phyloP scores from a whole-genome alignment of 371 early-diverging fungal species.

The Syncephalastrum sp. region DNA sequence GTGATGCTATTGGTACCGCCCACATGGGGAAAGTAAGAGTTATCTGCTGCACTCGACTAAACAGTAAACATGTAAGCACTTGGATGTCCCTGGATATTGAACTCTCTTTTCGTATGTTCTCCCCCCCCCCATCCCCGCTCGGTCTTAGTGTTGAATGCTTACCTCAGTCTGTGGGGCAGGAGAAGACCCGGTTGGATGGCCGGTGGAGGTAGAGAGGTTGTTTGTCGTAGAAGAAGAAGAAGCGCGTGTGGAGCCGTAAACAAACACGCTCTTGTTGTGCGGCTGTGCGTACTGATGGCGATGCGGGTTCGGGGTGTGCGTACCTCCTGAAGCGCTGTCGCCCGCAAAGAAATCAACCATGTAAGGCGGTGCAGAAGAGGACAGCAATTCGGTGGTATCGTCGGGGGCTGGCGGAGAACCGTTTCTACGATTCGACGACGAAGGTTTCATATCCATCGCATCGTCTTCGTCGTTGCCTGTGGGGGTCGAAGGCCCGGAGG shows the following conservation, averaged over 20 bases:
- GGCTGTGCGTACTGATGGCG: slow-evolving; percentile 9
- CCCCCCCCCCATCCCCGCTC: too few relatives aligned
- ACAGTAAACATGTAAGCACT: too few relatives aligned
- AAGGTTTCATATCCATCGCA: slow-evolving; percentile 5
- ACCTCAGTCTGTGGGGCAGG: too few relatives aligned
- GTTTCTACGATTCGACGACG: background rate
- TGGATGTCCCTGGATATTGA: too few relatives aligned
- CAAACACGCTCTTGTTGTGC: slow-evolving; percentile 24
- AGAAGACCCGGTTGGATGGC: too few relatives aligned
- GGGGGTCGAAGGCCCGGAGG: slow-evolving; percentile 1
- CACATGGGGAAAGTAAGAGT: slow-evolving; percentile 18
- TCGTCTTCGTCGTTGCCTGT: slow-evolving; percentile 5
- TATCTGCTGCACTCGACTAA: background rate
- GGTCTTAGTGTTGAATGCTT: too few relatives aligned
- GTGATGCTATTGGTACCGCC: slow-evolving; percentile 30
- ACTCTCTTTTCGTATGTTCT: too few relatives aligned
- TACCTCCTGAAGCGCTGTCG: slow-evolving; percentile 15
- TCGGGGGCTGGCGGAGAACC: slow-evolving; percentile 32
- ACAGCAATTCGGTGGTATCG: slow-evolving; percentile 30
- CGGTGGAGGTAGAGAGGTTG: slow-evolving; percentile 3
- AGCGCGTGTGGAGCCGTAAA: slow-evolving; percentile 26
- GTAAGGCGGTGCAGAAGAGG: slow-evolving; percentile 38
- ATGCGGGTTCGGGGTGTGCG: slow-evolving; percentile 1
- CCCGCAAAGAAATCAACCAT: slow-evolving; percentile 26
- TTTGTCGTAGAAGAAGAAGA: slow-evolving; percentile 13